phyloP scores from a whole-genome alignment of 2,329 filamentous ascomycete species.

The Zasmidium angulare region DNA sequence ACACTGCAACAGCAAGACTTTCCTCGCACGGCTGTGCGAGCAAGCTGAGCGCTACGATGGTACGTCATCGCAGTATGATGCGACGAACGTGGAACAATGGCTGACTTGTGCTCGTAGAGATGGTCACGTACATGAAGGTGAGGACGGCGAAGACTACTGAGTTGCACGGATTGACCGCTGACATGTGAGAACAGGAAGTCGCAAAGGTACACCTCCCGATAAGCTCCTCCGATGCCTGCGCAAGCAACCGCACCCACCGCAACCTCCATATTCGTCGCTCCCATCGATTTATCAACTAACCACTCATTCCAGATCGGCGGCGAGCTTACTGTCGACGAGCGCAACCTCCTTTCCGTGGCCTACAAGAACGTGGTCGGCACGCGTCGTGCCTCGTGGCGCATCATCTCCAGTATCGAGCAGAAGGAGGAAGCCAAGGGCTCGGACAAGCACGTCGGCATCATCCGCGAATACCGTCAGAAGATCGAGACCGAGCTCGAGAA shows the following conservation, averaged over 20 bases:
- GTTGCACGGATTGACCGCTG: conserved; percentile 26
- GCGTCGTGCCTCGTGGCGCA: conserved; percentile 97
- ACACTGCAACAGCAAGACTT: conserved; percentile 83
- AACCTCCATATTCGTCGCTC: not conserved
- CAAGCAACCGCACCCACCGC: conserved; percentile 7
- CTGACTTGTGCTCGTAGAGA: conserved; percentile 58
- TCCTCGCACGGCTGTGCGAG: conserved; percentile 99
- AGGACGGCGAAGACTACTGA: conserved; percentile 30
- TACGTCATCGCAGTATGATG: conserved; percentile 42
- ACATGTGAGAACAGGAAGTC: conserved; percentile 68
- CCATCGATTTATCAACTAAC: conserved; percentile 11
- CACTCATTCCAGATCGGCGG: conserved; percentile 56
- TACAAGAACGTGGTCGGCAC: conserved; percentile 99
- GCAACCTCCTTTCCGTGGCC: conserved; percentile 94
- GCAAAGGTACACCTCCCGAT: conserved; percentile 67
- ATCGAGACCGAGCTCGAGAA: conserved; percentile 96
- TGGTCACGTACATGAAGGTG: conserved; percentile 98
- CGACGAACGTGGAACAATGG: conserved; percentile 11
- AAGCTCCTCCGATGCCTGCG: conserved; percentile 20
- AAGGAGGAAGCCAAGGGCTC: conserved; percentile 99
- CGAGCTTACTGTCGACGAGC: conserved; percentile 68
- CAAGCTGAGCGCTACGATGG: conserved; percentile 99
- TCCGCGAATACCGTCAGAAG: conserved; percentile 97
- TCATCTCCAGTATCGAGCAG: conserved; percentile 99
- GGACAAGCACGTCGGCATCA: conserved; percentile 89